A percentile compares a stretch with the other conserved stretches of the same genome.
phyloP scores from a whole-genome alignment of 495 filamentous ascomycete species.

The Talaromyces wortmannii region DNA sequence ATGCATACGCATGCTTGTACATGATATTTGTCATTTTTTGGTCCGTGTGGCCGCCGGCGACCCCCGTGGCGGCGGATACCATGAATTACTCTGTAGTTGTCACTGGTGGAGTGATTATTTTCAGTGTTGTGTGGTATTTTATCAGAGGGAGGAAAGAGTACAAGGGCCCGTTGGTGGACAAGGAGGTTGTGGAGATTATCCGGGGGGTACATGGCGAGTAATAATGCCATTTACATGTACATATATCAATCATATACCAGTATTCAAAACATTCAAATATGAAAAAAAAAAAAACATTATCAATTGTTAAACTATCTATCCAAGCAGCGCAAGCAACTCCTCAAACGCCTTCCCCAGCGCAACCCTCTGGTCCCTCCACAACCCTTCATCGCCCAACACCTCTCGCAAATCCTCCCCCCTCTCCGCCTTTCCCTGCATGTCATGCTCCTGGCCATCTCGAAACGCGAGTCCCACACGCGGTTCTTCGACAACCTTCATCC shows the following conservation, averaged over 20 bases:
- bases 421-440: background rate
- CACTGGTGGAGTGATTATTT: slow-evolving; percentile 26
- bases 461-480: background rate
- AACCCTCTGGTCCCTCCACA: background rate
- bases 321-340: background rate
- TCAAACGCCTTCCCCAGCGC: background rate
- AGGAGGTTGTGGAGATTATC: slow-evolving; percentile 5
- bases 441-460: background rate
- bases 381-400: background rate
- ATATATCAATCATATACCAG: background rate
- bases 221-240: background rate
- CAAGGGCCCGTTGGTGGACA: slow-evolving; percentile 18
- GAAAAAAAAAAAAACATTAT: background rate
- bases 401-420: background rate
- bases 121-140: slow-evolving; percentile 26
- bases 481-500: background rate
- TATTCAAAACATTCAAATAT: no score
- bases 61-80: slow-evolving; percentile 27
- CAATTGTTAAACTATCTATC: background rate
- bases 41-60: slow-evolving; percentile 32
- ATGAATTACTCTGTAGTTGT: slow-evolving; percentile 48
- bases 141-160: slow-evolving; percentile 19
- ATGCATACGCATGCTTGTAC: slow-evolving; percentile 10
- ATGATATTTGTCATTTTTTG: slow-evolving; percentile 33
- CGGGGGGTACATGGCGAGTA: background rate